Evolutionary conservation across 768 basidiomycete genomes (phyloP).

Genomic region (Lentinula edodes): DNA sequence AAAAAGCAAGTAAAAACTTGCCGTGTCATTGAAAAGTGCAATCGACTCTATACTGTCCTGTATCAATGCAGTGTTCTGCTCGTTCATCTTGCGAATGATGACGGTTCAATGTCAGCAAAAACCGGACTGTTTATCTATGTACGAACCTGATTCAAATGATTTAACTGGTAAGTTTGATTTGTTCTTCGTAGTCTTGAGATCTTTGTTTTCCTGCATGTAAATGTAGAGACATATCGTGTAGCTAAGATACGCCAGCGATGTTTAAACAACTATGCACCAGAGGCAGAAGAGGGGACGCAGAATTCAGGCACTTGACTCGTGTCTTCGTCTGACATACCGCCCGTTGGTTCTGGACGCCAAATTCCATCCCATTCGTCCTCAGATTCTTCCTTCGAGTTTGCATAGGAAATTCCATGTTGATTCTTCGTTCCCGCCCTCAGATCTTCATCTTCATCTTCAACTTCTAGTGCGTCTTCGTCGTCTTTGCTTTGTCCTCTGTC

Average conservation of each 20-base stretch:
- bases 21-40: conserved; percentile 75
- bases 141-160: conserved; percentile 75
- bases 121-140: neutral
- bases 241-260: no score
- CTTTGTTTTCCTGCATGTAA: conserved; percentile 40
- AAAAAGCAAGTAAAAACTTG: conserved; percentile 18
- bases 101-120: neutral
- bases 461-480: no score
- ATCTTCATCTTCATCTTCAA: conserved; percentile 3
- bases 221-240: conserved; percentile 31
- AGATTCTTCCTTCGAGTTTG: conserved; percentile 15
- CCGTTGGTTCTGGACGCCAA: no score
- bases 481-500: no score
- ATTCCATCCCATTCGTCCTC: no score
- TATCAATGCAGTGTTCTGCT: conserved; percentile 79
- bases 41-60: conserved; percentile 74
- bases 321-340: no score
- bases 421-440: no score
- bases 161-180: conserved; percentile 61
- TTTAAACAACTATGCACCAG: no score
- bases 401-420: conserved; percentile 9
- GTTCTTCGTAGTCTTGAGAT: conserved; percentile 17
- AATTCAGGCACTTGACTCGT: no score
- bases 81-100: conserved; percentile 60
- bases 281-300: no score